Evolutionary conservation across 805 yeast species (phyloP).

Genomic region (Yarrowia sp.): DNA sequence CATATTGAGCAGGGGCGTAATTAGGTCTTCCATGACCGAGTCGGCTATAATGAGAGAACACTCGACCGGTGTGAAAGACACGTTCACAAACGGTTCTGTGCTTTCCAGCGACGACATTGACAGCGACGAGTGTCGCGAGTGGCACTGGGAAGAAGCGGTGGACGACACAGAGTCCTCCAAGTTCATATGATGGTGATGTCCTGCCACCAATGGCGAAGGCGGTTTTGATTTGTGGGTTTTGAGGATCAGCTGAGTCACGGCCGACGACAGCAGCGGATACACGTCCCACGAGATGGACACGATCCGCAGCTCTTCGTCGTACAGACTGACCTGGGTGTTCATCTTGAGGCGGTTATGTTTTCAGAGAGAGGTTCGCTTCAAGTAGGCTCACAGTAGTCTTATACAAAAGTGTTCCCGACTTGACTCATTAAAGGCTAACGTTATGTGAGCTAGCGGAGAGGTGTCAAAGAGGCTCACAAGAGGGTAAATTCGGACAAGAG

Average conservation of each 20-base stretch:
- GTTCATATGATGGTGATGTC: slow-evolving; percentile 9
- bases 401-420: slow-evolving; percentile 13
- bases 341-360: background rate
- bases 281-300: slow-evolving; percentile 61
- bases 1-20: slow-evolving; percentile 53
- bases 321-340: slow-evolving; percentile 47
- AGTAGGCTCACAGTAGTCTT: slow-evolving; percentile 1
- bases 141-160: slow-evolving; percentile 22
- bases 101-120: slow-evolving; percentile 38
- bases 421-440: slow-evolving; percentile 37
- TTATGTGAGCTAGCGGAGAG: slow-evolving; percentile 3
- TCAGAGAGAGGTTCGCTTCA: background rate
- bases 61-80: slow-evolving; percentile 69
- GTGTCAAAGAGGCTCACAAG: background rate
- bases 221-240: slow-evolving; percentile 40
- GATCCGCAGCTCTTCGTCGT: slow-evolving; percentile 52
- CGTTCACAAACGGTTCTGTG: slow-evolving; percentile 60
- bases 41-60: slow-evolving; percentile 64
- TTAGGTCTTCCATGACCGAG: slow-evolving; percentile 51
- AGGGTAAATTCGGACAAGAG: background rate
- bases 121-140: slow-evolving; percentile 40
- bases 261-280: slow-evolving; percentile 61
- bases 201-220: background rate
- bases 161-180: slow-evolving; percentile 39
- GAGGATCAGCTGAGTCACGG: slow-evolving; percentile 55